Base-by-base conservation (phyloP, 306 rosid species). In the Glycine latifolia region DNA sequence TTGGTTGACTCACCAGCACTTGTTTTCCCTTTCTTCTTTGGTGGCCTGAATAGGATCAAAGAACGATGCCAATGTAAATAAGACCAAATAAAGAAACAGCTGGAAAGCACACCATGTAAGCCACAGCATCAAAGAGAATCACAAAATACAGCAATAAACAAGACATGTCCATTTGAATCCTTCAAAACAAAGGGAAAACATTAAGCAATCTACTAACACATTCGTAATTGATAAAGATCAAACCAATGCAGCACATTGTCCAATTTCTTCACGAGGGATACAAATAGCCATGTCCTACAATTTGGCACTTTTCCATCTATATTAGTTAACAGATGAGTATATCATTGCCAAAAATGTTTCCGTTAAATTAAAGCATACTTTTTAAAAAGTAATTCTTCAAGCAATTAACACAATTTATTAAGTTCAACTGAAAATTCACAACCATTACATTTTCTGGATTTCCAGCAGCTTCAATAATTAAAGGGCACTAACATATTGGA, bases 11-110 rank as follows among this genome's bases (percentile, higher is more conserved):
- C 91, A 48, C 70, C 85, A 26, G 89, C 66, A 78, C 59, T 88
- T 59, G 17, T 60, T 87, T 89, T 93, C 52, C 61, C 84, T 82
- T 90, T 93, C 92, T 90, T 95, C 83, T 82, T 91, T 58, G 71
- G 73, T 47, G 87, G 86, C 82, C 98, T 95, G 89, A 37, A 72
- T 54, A 83, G 35, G 54, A 75, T 13, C 54, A 75, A 47, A 78
- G 78, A 76, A 63, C 62, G 59, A 53, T 48, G 62, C 35, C 31
- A 48, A 39, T 17, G 70, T 12, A 44, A 79, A 82, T 72, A 80
- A 74, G 75, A 41, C 6, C 80, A 72, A 55, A 13, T 63, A 8
- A 60, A 39, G 39, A 69, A 31, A 71, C 62, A 47, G 43, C 82
- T 14, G 44, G 79, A 53, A 69, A 61, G 20, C 65, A 75, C 46